Base-by-base conservation (phyloP, 2,329 filamentous ascomycete genomes). In the Hysterium pulicare region DNA sequence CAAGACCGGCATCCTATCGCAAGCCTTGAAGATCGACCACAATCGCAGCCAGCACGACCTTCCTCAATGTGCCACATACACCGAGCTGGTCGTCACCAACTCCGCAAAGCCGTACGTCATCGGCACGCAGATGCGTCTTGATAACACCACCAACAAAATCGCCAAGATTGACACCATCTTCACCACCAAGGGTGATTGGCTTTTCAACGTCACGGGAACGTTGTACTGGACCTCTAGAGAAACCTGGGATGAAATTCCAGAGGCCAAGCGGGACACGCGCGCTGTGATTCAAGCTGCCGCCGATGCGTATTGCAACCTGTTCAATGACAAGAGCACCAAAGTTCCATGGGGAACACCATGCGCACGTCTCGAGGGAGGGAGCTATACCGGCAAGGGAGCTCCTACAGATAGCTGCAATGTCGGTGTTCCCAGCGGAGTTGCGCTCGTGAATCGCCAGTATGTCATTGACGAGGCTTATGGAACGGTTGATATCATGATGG, bases 131-230 rank as follows among this genome's bases (percentile, higher is more conserved):
- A 44, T 60, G 3, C 7, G 24, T 8, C 7, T 28, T 13, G 46
- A 47, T 23, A 53, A 54, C 35, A 44, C 53, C 15, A 55, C 58
- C 32, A 51, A 59, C 30, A 49, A 51, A 20, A 50, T 59, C 42
- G 54, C 50, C 40, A 56, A 48, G 19, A 44, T 59, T 4, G 55
- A 59, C 9, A 43, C 45, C 1, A 44, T 60, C 16, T 35, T 60
- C 19, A 58, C 55, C 5, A 58, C 50, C 19, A 48, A 51, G 1
- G 55, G 55, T 2, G 57, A 60, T 33, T 60, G 57, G 57, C 51
- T 58, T 1, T 60, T 60, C 45, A 60, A 52, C 32, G 38, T 47
- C 23, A 52, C 49, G 16, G 49, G 49, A 4, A 39, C 43, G 32
- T 23, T 33, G 17, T 50, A 48, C 33, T 50, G 47, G 47, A 40